A percentile compares a stretch with the other conserved stretches of the same genome.
Conservation (phyloP, 129 eudicot species). For the Scalesia atractyloides region DNA sequence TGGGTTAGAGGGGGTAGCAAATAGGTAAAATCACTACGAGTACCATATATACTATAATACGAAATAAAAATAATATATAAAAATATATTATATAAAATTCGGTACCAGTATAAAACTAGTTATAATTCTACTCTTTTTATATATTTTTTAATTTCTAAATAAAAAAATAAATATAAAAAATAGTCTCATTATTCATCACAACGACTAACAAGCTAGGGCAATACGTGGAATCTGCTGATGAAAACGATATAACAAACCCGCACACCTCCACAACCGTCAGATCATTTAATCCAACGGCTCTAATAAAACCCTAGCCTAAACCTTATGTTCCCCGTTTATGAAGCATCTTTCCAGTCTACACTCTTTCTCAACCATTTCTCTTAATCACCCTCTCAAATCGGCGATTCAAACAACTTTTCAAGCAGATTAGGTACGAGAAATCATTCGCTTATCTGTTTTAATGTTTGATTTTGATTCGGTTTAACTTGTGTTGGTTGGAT, state of each 20-base stretch:
- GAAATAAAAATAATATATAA: too few species aligned
- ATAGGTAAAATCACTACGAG: too few species aligned
- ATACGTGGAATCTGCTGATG: not conserved
- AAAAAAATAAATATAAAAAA: too few species aligned
- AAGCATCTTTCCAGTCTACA: constrained; percentile 4
- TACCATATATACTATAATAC: too few species aligned
- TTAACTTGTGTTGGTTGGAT: not conserved
- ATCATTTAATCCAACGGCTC: constrained; percentile 21
- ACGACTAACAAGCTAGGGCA: not conserved
- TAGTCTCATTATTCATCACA: too few species aligned
- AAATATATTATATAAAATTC: too few species aligned
- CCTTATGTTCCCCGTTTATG: not conserved
- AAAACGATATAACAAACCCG: not conserved
- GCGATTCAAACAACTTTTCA: not conserved
- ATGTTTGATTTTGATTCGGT: not conserved
- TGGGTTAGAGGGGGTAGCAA: too few species aligned
- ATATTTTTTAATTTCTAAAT: too few species aligned
- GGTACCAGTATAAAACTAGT: too few species aligned
- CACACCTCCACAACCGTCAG: constrained; percentile 9
- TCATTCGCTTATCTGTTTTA: not conserved
- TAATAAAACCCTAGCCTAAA: constrained; percentile 25
- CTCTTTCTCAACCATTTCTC: not conserved
- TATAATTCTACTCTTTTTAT: too few species aligned
- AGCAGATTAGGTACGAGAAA: not conserved
- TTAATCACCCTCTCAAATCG: constrained; percentile 5